These are phyloP conservation scores for Solanum peruvianum DNA, from an alignment of 257 asterid genomes.

Conservation along the genomic window DNA sequence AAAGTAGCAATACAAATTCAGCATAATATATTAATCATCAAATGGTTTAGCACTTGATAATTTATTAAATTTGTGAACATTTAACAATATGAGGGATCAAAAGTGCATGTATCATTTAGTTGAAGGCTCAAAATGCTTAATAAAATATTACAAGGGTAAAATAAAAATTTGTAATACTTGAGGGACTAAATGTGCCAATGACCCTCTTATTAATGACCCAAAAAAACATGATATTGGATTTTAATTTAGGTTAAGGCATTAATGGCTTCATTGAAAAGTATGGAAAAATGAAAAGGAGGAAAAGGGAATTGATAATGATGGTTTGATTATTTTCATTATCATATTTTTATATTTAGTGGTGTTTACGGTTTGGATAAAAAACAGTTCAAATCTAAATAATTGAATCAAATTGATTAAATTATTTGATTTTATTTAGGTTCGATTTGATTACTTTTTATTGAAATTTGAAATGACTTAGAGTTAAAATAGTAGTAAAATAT, in stretches of 20 bases:
- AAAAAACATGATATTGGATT: neutral
- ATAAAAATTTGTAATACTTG: neutral
- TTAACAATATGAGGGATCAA: neutral
- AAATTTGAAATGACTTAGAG: neutral
- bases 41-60: neutral
- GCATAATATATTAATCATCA: neutral
- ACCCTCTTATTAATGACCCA: neutral
- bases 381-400: fast-evolving
- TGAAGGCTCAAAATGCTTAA: neutral
- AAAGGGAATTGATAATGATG: neutral
- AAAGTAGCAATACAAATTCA: neutral
- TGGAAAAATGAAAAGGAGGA: neutral
- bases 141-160: neutral
- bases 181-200: neutral
- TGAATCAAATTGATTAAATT: neutral
- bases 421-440: too few species aligned
- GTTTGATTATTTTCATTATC: neutral
- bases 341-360: too few species aligned
- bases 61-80: neutral
- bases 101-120: neutral
- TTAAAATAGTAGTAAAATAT: neutral
- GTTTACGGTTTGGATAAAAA: neutral
- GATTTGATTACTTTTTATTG: too few species aligned
- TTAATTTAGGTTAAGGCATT: neutral
- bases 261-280: neutral